Conservation (phyloP, 805 yeast genomes). For the Candida boleticola region DNA sequence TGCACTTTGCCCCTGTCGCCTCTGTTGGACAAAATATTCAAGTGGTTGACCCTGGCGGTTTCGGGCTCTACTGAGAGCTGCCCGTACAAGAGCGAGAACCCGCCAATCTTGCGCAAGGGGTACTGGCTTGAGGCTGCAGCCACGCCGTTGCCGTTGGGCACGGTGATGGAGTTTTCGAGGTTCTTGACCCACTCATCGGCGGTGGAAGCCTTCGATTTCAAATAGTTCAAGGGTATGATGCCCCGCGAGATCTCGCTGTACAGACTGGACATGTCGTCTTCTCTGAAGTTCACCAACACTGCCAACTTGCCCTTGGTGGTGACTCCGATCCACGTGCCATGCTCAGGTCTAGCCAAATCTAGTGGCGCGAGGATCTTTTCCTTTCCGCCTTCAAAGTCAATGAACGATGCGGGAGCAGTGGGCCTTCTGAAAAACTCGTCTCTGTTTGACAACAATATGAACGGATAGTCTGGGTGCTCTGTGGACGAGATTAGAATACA, state of each 20-base stretch:
- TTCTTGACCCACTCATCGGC: slow-evolving; percentile 47
- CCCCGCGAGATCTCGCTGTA: slow-evolving; percentile 51
- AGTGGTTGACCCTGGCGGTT: slow-evolving; percentile 26
- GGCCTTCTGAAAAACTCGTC: slow-evolving; percentile 81
- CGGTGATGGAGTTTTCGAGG: slow-evolving; percentile 15
- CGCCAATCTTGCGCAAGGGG: slow-evolving; percentile 46
- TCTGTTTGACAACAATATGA: slow-evolving; percentile 76
- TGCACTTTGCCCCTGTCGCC: slow-evolving; percentile 40
- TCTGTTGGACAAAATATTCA: slow-evolving; percentile 51
- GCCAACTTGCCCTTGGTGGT: slow-evolving; percentile 59
- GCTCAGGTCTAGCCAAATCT: slow-evolving; percentile 69
- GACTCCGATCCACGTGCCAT: slow-evolving; percentile 92
- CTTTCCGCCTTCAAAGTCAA: slow-evolving; percentile 26
- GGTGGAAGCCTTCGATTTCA: slow-evolving; percentile 26
- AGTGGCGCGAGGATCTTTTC: slow-evolving; percentile 57
- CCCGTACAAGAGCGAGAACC: slow-evolving; percentile 63
- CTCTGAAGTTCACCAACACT: slow-evolving; percentile 73
- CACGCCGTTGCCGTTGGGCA: background rate
- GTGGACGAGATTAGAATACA: slow-evolving; percentile 74
- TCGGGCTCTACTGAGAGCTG: slow-evolving; percentile 25
- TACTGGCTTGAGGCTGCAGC: slow-evolving; percentile 1
- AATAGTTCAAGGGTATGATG: slow-evolving; percentile 44
- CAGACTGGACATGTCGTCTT: slow-evolving; percentile 28
- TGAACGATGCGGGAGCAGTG: slow-evolving; percentile 55
- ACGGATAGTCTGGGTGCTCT: slow-evolving; percentile 69